Conservation (phyloP, 805 yeast species). For the Saccharomycopsis sp. region DNA sequence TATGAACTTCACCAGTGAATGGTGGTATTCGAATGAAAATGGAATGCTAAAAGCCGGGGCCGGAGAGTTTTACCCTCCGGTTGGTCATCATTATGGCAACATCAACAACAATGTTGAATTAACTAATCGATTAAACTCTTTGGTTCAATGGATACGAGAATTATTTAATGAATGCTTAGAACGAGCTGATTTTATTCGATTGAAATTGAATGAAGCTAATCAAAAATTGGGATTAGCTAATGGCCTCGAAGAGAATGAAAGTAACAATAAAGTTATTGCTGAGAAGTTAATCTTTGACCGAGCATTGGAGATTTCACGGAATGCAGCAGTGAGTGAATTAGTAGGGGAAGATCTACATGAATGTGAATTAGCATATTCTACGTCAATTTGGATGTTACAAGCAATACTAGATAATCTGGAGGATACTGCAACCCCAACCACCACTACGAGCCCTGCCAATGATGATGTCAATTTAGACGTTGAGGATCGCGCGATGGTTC, state of each 20-base stretch:
- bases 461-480: constrained; percentile 45
- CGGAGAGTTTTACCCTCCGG: constrained; percentile 6
- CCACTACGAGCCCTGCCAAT: background rate
- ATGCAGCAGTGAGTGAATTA: constrained; percentile 85
- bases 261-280: constrained; percentile 40
- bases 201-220: constrained; percentile 44
- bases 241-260: constrained; percentile 19
- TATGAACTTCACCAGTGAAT: constrained; percentile 75
- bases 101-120: constrained; percentile 5
- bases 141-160: constrained; percentile 89
- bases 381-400: constrained; percentile 93
- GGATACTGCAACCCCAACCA: no score
- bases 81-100: background rate
- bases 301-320: constrained; percentile 86
- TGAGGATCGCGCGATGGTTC: constrained; percentile 70
- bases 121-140: constrained; percentile 28
- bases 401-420: constrained; percentile 56
- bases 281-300: constrained; percentile 88
- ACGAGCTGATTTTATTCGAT: constrained; percentile 72
- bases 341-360: constrained; percentile 63
- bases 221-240: constrained; percentile 25
- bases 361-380: constrained; percentile 84
- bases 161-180: constrained; percentile 84
- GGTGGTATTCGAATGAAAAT: constrained; percentile 67
- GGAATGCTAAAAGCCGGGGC: constrained; percentile 26